phyloP scores from a whole-genome alignment of 805 yeast genomes.

The Wickerhamomyces ciferrii region DNA sequence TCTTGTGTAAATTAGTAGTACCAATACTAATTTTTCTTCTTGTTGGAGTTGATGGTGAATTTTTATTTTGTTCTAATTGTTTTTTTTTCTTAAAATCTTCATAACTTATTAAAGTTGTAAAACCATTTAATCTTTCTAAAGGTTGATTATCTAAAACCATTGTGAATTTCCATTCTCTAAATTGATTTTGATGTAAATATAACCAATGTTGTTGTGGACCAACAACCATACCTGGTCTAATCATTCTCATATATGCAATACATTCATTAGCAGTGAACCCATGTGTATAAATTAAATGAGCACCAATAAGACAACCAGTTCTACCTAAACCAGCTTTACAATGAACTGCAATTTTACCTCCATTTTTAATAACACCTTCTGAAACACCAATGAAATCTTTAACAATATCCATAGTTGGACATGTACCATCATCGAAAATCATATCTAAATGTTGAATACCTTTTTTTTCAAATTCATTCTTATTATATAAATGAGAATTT shows the following conservation, averaged over 20 bases:
- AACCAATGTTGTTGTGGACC: conserved; percentile 99
- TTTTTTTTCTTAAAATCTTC: conserved; percentile 53
- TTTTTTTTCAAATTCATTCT: conserved; percentile 72
- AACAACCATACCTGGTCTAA: conserved; percentile 99
- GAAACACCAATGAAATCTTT: conserved; percentile 93
- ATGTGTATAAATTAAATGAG: conserved; percentile 91
- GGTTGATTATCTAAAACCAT: conserved; percentile 74
- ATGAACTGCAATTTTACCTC: conserved; percentile 97
- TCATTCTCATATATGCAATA: conserved; percentile 92
- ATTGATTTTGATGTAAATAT: conserved; percentile 91
- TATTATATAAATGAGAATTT: conserved; percentile 87
- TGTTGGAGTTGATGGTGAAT: conserved; percentile 66
- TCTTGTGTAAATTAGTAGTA: conserved; percentile 60
- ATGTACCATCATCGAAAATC: conserved; percentile 97
- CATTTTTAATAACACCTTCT: conserved; percentile 76
- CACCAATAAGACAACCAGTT: conserved; percentile 97
- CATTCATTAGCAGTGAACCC: conserved; percentile 97
- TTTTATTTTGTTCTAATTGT: conserved; percentile 19
- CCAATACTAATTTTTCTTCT: conserved; percentile 63
- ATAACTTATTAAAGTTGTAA: conserved; percentile 54
- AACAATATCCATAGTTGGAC: conserved; percentile 92
- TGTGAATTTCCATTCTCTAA: conserved; percentile 93
- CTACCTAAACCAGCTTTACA: conserved; percentile 98
- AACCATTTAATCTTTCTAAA: conserved; percentile 61
- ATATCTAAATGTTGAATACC: conserved; percentile 90